phyloP scores from a whole-genome alignment of 2,329 filamentous ascomycete species.

The Aspergillus jensenii region DNA sequence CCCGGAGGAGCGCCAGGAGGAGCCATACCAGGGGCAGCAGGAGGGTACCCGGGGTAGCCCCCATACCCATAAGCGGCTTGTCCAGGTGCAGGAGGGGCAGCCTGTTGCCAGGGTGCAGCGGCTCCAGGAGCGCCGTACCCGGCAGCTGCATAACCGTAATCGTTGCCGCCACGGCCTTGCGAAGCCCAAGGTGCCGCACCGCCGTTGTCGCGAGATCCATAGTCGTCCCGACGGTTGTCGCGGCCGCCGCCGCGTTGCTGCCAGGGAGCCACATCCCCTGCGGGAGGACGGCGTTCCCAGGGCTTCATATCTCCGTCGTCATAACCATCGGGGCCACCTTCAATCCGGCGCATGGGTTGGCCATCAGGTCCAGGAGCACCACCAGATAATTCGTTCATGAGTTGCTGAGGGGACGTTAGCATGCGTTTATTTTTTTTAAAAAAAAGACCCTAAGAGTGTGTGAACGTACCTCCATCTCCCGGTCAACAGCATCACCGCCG shows the following conservation, averaged over 20 bases:
- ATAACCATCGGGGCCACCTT: constrained; percentile 68
- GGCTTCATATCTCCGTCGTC: constrained; percentile 66
- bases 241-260: constrained; percentile 52
- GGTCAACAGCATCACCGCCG: constrained; percentile 79
- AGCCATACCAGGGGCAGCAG: constrained; percentile 46
- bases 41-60: constrained; percentile 49
- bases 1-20: constrained; percentile 56
- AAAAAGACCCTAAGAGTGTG: neutral
- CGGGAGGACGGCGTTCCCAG: constrained; percentile 79
- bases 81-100: constrained; percentile 42
- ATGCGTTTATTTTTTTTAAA: neutral
- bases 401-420: constrained; percentile 59
- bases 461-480: constrained; percentile 85
- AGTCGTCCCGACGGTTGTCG: constrained; percentile 56
- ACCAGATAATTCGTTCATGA: constrained; percentile 95
- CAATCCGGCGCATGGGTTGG: constrained; percentile 74
- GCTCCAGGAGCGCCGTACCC: constrained; percentile 46
- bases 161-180: constrained; percentile 43
- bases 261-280: constrained; percentile 81
- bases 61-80: constrained; percentile 58
- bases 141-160: constrained; percentile 42
- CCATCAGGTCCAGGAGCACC: constrained; percentile 59
- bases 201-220: constrained; percentile 40
- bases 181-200: constrained; percentile 34
- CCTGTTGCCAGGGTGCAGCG: constrained; percentile 65